Conservation (phyloP, 108 stramenopile genomes). For the Skeletonema potamos region DNA sequence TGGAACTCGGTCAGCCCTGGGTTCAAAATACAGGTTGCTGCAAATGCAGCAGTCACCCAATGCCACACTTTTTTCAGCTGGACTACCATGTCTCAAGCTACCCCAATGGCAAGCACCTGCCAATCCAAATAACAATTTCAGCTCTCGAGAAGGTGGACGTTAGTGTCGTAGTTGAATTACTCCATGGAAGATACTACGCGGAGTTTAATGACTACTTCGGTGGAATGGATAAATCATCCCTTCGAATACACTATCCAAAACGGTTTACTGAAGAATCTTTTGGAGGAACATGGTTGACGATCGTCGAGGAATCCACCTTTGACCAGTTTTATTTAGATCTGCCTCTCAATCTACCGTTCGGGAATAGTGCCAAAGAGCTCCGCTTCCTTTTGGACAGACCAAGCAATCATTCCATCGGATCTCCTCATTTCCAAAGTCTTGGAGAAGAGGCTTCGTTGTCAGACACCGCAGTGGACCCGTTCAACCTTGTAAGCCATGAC, state of each 20-base stretch:
- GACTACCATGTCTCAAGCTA: slow-evolving; percentile 39
- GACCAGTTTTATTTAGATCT: slow-evolving; percentile 51
- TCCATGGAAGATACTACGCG: slow-evolving; percentile 73
- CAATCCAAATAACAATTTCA: slow-evolving; percentile 63
- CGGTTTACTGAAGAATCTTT: slow-evolving; percentile 28
- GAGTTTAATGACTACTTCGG: slow-evolving; percentile 63
- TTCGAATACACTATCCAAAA: slow-evolving; percentile 59
- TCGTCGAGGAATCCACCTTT: slow-evolving; percentile 53
- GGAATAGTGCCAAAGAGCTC: slow-evolving; percentile 8
- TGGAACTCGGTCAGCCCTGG: slow-evolving; percentile 28
- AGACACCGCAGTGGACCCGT: slow-evolving; percentile 7
- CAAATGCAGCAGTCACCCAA: slow-evolving; percentile 50
- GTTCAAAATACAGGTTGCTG: slow-evolving; percentile 65
- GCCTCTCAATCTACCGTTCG: slow-evolving; percentile 75
- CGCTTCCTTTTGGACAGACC: slow-evolving; percentile 51
- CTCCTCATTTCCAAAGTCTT: slow-evolving; percentile 13
- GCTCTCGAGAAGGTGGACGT: slow-evolving; percentile 60
- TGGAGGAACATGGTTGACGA: slow-evolving; percentile 53
- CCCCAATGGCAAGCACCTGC: slow-evolving; percentile 78
- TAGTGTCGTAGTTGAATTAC: slow-evolving; percentile 67
- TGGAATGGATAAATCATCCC: slow-evolving; percentile 39
- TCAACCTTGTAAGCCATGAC: slow-evolving; percentile 3
- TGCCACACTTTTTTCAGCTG: slow-evolving; percentile 49
- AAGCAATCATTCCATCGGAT: slow-evolving; percentile 50
- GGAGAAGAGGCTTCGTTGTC: not conserved